phyloP scores from a whole-genome alignment of 805 yeast species.

The Pichia rugopelliculosa region DNA sequence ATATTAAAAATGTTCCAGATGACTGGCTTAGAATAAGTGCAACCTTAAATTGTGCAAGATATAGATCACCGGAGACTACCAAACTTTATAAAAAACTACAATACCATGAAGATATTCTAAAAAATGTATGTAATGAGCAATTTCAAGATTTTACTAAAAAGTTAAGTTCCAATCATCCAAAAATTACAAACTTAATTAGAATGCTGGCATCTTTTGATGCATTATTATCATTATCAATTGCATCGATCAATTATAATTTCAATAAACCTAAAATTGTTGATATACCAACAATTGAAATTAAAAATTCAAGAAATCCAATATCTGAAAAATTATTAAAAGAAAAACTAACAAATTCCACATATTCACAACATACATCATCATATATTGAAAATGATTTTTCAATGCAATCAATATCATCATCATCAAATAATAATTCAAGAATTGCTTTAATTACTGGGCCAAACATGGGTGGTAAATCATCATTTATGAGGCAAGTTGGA shows the following conservation, averaged over 20 bases:
- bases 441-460: constrained; percentile 74
- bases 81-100: constrained; percentile 47
- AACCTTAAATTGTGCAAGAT: constrained; percentile 62
- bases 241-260: constrained; percentile 42
- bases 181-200: constrained; percentile 36
- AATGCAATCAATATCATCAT: constrained; percentile 26
- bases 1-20: constrained; percentile 51
- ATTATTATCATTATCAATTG: constrained; percentile 55
- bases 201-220: constrained; percentile 57
- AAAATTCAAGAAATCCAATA: constrained; percentile 42
- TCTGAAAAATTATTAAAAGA: constrained; percentile 17
- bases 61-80: constrained; percentile 53
- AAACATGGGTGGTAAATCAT: constrained; percentile 83
- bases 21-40: constrained; percentile 75
- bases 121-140: constrained; percentile 38
- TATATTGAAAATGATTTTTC: constrained; percentile 64
- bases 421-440: constrained; percentile 33
- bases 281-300: constrained; percentile 40
- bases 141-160: constrained; percentile 35
- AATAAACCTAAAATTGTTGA: constrained; percentile 45
- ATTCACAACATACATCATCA: constrained; percentile 3
- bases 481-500: constrained; percentile 69
- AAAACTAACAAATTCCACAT: neutral
- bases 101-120: constrained; percentile 51
- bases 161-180: constrained; percentile 32